These are phyloP conservation scores for Mycosarcoma mackinlayi DNA, from an alignment of 1,284 basidiomycete genomes.

Conservation along the genomic window DNA sequence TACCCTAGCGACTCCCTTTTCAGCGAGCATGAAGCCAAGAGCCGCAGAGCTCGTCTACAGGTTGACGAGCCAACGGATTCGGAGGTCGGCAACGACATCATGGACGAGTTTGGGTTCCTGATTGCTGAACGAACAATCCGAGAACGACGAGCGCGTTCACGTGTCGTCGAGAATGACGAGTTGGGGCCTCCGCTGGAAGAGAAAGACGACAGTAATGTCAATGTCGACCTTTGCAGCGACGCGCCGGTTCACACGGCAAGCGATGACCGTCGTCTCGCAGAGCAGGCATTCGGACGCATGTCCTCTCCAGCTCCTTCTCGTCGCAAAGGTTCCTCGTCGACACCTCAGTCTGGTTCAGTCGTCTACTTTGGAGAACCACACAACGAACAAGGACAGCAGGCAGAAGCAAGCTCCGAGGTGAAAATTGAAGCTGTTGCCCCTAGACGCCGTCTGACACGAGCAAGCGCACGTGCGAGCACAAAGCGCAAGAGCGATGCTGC, in stretches of 20 bases:
- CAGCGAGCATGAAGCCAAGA: too few species aligned
- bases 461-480: conserved; percentile 4
- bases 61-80: neutral
- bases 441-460: neutral
- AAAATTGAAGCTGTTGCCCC: neutral
- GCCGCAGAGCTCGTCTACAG: too few species aligned
- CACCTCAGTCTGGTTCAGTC: neutral
- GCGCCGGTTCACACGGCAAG: conserved; percentile 18
- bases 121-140: conserved; percentile 16
- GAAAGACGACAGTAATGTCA: conserved; percentile 1
- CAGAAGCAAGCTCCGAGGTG: neutral
- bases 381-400: neutral
- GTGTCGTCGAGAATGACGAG: neutral
- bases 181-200: neutral
- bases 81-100: conserved; percentile 10
- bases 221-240: conserved; percentile 10
- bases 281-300: conserved; percentile 29
- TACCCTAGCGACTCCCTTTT: too few species aligned
- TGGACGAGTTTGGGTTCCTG: conserved; percentile 43
- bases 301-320: conserved; percentile 18
- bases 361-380: neutral
- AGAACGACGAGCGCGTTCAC: conserved; percentile 1
- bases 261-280: conserved; percentile 35
- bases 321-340: neutral
- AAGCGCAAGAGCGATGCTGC: conserved; percentile 8